Evolutionary conservation across 495 filamentous ascomycete species (phyloP).

Genomic region (Penicillium chermesinum): DNA sequence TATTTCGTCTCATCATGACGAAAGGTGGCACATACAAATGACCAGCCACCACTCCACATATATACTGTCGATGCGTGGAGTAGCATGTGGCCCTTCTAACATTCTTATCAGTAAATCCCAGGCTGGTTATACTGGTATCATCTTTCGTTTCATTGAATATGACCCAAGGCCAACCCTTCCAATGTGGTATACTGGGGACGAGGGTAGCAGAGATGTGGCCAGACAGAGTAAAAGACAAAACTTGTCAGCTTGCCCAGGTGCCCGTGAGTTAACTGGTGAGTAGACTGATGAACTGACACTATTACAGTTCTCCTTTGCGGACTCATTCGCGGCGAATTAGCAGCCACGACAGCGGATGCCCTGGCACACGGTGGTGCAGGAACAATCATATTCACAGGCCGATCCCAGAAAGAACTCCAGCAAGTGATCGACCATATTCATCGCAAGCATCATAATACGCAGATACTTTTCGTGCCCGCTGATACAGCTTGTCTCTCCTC

Average conservation of each 20-base stretch:
- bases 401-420: conserved; percentile 32
- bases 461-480: conserved; percentile 19
- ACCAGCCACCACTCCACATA: neutral
- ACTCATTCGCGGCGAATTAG: conserved; percentile 11
- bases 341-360: conserved; percentile 17
- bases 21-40: conserved; percentile 4
- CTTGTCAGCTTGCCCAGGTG: conserved; percentile 23
- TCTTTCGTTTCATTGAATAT: too few species aligned
- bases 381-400: conserved; percentile 39
- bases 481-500: conserved; percentile 12
- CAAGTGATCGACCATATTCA: conserved; percentile 37
- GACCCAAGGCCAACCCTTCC: conserved; percentile 13
- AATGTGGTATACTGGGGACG: conserved; percentile 24
- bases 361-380: conserved; percentile 32
- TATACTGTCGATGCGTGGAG: neutral
- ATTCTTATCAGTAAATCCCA: too few species aligned
- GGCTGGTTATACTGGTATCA: too few species aligned
- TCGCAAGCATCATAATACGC: conserved; percentile 14
- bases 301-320: conserved; percentile 15
- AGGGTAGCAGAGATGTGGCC: conserved; percentile 33
- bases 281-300: conserved; percentile 1
- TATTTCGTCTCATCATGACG: conserved; percentile 7
- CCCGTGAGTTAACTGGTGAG: neutral
- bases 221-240: conserved; percentile 34
- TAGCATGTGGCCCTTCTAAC: too few species aligned